Base-by-base conservation (phyloP, 805 yeast species). In the Wickerhamiella cacticola region DNA sequence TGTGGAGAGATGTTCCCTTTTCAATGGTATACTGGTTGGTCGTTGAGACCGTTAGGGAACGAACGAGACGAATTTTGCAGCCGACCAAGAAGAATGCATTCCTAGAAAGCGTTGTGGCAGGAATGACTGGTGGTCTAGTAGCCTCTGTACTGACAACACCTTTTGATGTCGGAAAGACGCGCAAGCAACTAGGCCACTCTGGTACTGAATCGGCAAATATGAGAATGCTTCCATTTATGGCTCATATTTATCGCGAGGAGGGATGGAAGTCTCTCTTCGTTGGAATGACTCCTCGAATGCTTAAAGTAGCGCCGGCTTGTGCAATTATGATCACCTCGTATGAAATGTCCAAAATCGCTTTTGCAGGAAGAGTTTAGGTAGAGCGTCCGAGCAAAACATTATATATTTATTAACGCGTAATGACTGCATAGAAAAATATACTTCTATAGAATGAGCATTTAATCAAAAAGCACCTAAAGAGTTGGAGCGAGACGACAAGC, bases 1-100 rank as follows among this genome's bases (percentile, higher is more conserved):
- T 92, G 13, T 89, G 95, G 95, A 73, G 98, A 64, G 98, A 92
- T 62, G 97, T 89, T 0, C 98, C 98, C 1, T 92, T 92, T 62
- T 81, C 94, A 52, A 96, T 94, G 0, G 79, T 89, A 1, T 92
- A 92, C 64, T 92, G 98, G 98, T 76, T 85, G 9, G 73, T 81
- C 4, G 86, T 88, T 57, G 97, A 88, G 58, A 21, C 41, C 13
- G 33, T 45, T 9, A 19, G 50, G 18, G 38, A 13, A 3, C 10
- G n/a, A 9, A 22, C 36, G 16, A 50, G 51, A 15, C 38, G 47
- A 5, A 18, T 3, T 12, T 13, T 21, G 7, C 36, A 41, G 22
- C 38, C 18, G 15, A 33, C 46, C 33, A 25, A 45, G 19, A 34
- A 25, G 16, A 46, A 23, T 13, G 31, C 40, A 1, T 45, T 50